These are phyloP conservation scores for Fusarium sp. DNA, from an alignment of 2,329 filamentous ascomycete genomes.

Conservation along the genomic window DNA sequence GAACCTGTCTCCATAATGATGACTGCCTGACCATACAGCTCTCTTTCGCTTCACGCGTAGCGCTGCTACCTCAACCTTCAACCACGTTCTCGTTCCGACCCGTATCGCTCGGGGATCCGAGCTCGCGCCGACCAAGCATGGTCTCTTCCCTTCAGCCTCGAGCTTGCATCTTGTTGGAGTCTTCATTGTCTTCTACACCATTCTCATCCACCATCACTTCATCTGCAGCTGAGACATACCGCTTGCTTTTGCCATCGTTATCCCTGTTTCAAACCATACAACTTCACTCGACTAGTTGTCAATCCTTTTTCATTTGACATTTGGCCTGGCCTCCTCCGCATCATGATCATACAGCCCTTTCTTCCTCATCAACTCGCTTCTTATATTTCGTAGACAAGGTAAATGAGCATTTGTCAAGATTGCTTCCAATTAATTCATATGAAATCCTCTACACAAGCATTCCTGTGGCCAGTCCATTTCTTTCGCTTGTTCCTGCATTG, in stretches of 20 bases:
- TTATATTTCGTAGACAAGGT: conserved; percentile 21
- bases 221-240: not conserved
- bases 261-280: not conserved
- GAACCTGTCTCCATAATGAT: conserved; percentile 15
- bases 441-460: not conserved
- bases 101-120: conserved; percentile 38
- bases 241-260: not conserved
- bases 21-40: conserved; percentile 2
- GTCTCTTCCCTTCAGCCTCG: conserved; percentile 11
- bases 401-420: conserved; percentile 11
- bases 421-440: conserved; percentile 9
- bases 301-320: conserved; percentile 1
- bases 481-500: not conserved
- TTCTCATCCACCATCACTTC: conserved; percentile 1
- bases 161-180: conserved; percentile 12
- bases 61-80: conserved; percentile 14
- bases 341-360: not conserved
- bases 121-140: conserved; percentile 31
- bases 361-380: not conserved
- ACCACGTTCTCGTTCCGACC: conserved; percentile 15
- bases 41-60: conserved; percentile 2
- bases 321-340: conserved; percentile 5
- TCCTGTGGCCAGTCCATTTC: not conserved
- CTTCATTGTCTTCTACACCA: not conserved
- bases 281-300: conserved; percentile 4